These are phyloP conservation scores for Aspergillus fumigatiaffinis DNA, from an alignment of 2,329 filamentous ascomycete genomes.

Conservation along the genomic window DNA sequence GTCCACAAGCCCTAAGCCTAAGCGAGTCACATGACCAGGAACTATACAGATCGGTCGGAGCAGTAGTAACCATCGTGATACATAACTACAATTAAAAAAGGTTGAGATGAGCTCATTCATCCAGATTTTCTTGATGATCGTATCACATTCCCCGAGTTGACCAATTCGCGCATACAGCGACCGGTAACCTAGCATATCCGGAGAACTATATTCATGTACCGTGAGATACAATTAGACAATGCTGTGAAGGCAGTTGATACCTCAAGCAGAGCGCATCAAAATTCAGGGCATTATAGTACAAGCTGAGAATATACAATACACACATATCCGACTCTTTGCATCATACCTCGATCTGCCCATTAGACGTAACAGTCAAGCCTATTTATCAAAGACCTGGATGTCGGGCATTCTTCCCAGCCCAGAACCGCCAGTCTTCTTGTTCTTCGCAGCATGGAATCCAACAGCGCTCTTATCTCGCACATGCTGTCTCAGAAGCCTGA, in stretches of 20 bases:
- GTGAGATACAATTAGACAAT: not conserved
- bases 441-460: conserved; percentile 37
- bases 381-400: conserved; percentile 37
- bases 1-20: conserved; percentile 23
- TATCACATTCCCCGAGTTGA: not conserved
- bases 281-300: conserved; percentile 6
- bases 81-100: not conserved
- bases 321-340: not conserved
- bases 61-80: not conserved
- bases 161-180: not conserved
- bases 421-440: conserved; percentile 33
- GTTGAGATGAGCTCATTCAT: not conserved
- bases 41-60: not conserved
- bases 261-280: not conserved
- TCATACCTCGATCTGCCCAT: not conserved
- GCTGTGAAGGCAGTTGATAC: not conserved
- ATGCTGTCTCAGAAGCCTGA: conserved; percentile 73
- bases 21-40: conserved; percentile 31
- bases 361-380: conserved; percentile 4
- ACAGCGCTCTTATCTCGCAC: conserved; percentile 65
- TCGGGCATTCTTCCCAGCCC: conserved; percentile 49
- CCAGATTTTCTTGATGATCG: too few relatives aligned
- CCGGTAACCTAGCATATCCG: too few relatives aligned
- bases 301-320: not conserved
- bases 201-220: not conserved